Evolutionary conservation across 345 rosid species (phyloP).

Genomic region (Firmiana major): DNA sequence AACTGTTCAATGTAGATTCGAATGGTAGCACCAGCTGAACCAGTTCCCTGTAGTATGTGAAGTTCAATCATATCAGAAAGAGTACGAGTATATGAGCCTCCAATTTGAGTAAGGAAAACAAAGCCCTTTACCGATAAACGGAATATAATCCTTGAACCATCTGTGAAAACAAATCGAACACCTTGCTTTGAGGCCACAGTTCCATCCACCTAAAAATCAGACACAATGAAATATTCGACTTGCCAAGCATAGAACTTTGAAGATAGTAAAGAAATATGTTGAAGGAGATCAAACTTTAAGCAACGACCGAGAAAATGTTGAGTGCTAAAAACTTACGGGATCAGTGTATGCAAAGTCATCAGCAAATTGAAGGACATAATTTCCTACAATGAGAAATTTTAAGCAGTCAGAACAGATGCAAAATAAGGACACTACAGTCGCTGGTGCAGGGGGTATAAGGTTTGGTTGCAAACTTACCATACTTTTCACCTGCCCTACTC

Average conservation of each 20-base stretch:
- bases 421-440: slow-evolving; percentile 2
- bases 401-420: slow-evolving; percentile 7
- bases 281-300: slow-evolving; percentile 4
- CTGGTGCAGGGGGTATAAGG: background rate
- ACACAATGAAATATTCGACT: slow-evolving; percentile 10
- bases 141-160: slow-evolving; percentile 87
- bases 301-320: background rate
- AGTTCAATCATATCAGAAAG: slow-evolving; percentile 9
- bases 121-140: slow-evolving; percentile 60
- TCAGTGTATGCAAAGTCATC: slow-evolving; percentile 90
- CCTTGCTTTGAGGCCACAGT: slow-evolving; percentile 93
- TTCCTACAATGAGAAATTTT: slow-evolving; percentile 41
- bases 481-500: slow-evolving; percentile 64
- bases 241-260: background rate
- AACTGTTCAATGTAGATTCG: slow-evolving; percentile 80
- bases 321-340: slow-evolving; percentile 47
- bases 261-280: background rate
- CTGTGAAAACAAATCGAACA: slow-evolving; percentile 82
- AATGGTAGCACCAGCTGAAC: slow-evolving; percentile 92
- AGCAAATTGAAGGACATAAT: slow-evolving; percentile 67
- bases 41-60: slow-evolving; percentile 65
- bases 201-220: slow-evolving; percentile 72
- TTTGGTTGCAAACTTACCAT: slow-evolving; percentile 47
- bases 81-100: background rate
- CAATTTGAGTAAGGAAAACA: slow-evolving; percentile 10